A percentile compares a stretch with the other conserved stretches of the same genome.
phyloP scores from a whole-genome alignment of 306 rosid species.

The Chamaecrista fasciculata region DNA sequence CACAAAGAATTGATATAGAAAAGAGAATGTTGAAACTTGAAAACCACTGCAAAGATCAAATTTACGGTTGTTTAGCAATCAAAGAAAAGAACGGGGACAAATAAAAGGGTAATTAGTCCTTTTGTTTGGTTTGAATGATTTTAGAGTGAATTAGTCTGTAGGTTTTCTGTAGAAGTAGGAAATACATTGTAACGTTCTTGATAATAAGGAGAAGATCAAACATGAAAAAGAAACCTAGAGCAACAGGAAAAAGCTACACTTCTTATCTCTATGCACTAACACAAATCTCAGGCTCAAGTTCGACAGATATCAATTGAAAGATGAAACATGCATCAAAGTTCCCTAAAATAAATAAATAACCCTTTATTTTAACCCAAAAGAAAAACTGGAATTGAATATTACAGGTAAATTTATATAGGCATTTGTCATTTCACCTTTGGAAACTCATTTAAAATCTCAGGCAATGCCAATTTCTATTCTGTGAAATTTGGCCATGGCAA shows the following conservation, averaged over 20 bases:
- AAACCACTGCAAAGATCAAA: conserved; percentile 8
- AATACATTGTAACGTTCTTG: background rate
- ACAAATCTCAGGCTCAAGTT: background rate
- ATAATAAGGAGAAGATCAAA: background rate
- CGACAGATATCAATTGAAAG: background rate
- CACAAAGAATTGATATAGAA: background rate
- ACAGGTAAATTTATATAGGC: background rate
- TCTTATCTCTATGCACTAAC: background rate
- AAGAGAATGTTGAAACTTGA: conserved; percentile 13
- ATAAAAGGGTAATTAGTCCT: background rate
- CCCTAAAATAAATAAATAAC: background rate
- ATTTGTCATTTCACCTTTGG: background rate
- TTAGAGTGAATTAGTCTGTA: background rate
- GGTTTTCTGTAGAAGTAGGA: background rate
- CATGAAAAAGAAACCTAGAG: background rate
- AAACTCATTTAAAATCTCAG: conserved; percentile 14
- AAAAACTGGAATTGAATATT: background rate
- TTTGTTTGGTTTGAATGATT: background rate
- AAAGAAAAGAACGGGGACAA: conserved; percentile 5
- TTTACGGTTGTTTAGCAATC: conserved; percentile 11
- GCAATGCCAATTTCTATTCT: conserved; percentile 2
- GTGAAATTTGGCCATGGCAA: conserved; percentile 10
- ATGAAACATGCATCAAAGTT: conserved; percentile 12
- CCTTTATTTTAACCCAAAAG: background rate
- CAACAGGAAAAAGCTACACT: background rate